Conservation (phyloP, 2,329 filamentous ascomycete genomes). For the Aspergillus latus region DNA sequence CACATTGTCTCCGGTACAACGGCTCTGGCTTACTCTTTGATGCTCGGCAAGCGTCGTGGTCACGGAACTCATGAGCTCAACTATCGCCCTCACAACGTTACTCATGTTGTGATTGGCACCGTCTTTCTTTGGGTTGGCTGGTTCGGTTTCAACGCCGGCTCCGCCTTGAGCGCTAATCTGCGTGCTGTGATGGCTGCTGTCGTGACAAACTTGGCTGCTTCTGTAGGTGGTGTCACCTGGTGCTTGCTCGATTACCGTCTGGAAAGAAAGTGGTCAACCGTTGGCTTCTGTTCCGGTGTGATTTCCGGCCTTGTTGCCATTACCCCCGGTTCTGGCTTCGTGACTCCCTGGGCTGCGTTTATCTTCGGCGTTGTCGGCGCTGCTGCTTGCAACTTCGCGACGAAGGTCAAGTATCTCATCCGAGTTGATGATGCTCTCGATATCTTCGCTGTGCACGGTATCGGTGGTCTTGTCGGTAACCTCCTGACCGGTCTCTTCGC, state of each 20-base stretch:
- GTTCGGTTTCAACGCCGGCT: slow-evolving; percentile 93
- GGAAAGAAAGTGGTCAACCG: slow-evolving; percentile 88
- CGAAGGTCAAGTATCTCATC: slow-evolving; percentile 83
- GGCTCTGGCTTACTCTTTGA: slow-evolving; percentile 85
- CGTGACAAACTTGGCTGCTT: slow-evolving; percentile 82
- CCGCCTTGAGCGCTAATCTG: slow-evolving; percentile 75
- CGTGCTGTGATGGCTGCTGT: slow-evolving; percentile 83
- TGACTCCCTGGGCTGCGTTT: slow-evolving; percentile 80
- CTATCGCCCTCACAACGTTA: slow-evolving; percentile 90
- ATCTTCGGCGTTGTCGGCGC: slow-evolving; percentile 76
- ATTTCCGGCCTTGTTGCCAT: slow-evolving; percentile 85
- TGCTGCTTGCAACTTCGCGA: slow-evolving; percentile 80
- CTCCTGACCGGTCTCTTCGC: slow-evolving; percentile 80
- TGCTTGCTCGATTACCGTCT: slow-evolving; percentile 85
- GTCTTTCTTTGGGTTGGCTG: slow-evolving; percentile 94
- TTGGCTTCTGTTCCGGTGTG: slow-evolving; percentile 89
- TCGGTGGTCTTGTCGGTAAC: slow-evolving; percentile 78
- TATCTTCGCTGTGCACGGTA: slow-evolving; percentile 80
- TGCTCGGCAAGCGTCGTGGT: slow-evolving; percentile 81
- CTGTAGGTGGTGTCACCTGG: slow-evolving; percentile 84
- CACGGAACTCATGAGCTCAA: slow-evolving; percentile 86
- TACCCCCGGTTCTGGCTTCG: slow-evolving; percentile 82
- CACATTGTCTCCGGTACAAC: slow-evolving; percentile 82
- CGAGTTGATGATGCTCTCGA: slow-evolving; percentile 81
- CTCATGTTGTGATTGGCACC: slow-evolving; percentile 86